Base-by-base conservation (phyloP, 2,329 filamentous ascomycete genomes). In the Acarospora socialis region DNA sequence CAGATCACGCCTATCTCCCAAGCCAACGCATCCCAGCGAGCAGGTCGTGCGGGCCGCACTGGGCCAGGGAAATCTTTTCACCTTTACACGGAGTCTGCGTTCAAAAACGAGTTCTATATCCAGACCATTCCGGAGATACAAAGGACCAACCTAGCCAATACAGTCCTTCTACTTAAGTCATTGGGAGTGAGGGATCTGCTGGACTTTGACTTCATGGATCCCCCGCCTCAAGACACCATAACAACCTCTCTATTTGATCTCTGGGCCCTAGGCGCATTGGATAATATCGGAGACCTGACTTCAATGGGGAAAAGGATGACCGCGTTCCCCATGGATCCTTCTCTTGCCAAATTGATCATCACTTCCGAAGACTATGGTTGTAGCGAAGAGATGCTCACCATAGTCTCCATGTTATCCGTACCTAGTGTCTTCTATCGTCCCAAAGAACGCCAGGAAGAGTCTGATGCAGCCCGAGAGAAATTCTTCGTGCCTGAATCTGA, bases 191-290 rank as follows among this genome's bases (percentile, higher is more conserved):
- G 82, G 49, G 86, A 98, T 44, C 65, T 98, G 7, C 60, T 98
- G 1, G 87, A 98, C 53, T 98, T 98, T 49, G 84, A 95, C 53
- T 98, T 98, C 47, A 95, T 98, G 87, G 90, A 98, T 45, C 90
- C 90, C 2, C 90, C 90, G 5, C 90, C 90, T 0, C 90, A 98
- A 56, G 92, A 98, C 48, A 94, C 86, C 1, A 95, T 98, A 43
- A 87, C 83, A 1, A 98, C 90, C 0, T 94, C 86, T 3, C 75
- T 98, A 21, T 98, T 95, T 57, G 90, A 98, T 47, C 71, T 98
- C 1, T 98, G 90, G 90, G 86, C 90, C 0, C 66, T 98, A 0
- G 90, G 90, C 1, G 87, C 90, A 0, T 60, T 98, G 8, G 83
- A 94, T 52, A 94, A 98, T 46, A 68, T 95, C 10, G 92, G 90